phyloP scores from a whole-genome alignment of 176 grass and related monocot genomes.

The Musa beccarii region DNA sequence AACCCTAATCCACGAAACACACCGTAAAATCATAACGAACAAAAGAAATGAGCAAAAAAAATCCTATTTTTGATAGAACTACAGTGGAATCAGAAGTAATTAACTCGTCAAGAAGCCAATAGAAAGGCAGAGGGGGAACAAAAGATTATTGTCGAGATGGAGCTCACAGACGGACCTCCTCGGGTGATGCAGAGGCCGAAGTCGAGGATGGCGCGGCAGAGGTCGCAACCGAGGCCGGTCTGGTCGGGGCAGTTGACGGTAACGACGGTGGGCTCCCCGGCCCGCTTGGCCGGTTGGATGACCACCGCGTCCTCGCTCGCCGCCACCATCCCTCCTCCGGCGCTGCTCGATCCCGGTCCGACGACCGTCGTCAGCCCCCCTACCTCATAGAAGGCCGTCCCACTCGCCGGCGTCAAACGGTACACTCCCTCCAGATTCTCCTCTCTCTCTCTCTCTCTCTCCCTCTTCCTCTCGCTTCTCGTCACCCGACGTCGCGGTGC shows the following conservation, averaged over 20 bases:
- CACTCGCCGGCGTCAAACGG: not conserved
- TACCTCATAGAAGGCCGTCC: not conserved
- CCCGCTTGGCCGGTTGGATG: slow-evolving; percentile 36
- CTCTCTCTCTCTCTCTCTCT: not conserved
- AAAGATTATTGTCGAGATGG: not conserved
- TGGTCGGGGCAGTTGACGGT: slow-evolving; percentile 94
- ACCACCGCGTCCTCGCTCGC: slow-evolving; percentile 68
- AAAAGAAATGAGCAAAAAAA: not conserved
- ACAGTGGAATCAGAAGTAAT: not conserved
- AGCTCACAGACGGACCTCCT: slow-evolving; percentile 37
- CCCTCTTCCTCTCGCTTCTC: not conserved
- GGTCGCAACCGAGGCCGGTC: slow-evolving; percentile 77
- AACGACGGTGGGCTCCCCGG: slow-evolving; percentile 47
- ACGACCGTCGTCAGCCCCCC: not conserved
- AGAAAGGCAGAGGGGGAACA: not conserved
- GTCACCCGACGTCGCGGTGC: not conserved
- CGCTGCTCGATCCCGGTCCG: slow-evolving; percentile 11
- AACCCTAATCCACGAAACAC: not conserved
- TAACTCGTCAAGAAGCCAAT: not conserved
- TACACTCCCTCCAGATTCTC: not conserved
- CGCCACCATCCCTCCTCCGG: slow-evolving; percentile 13
- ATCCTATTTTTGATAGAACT: not conserved
- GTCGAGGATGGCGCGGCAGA: slow-evolving; percentile 85
- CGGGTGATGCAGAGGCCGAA: slow-evolving; percentile 88
- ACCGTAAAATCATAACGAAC: too few species aligned